Base-by-base conservation (phyloP, 768 basidiomycete genomes). In the Phaffia australis region DNA sequence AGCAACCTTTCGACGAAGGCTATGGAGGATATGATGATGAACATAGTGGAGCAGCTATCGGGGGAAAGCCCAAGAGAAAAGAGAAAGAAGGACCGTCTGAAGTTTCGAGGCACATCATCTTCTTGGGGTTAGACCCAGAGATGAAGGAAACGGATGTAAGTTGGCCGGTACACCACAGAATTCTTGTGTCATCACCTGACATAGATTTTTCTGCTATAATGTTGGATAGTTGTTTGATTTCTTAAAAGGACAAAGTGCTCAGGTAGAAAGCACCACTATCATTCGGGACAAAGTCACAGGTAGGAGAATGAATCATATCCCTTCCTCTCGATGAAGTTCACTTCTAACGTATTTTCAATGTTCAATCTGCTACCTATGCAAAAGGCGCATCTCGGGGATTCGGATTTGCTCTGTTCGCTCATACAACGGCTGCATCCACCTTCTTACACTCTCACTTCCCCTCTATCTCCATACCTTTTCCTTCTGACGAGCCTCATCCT, bases 281-380 rank as follows among this genome's bases (percentile, higher is more conserved):
- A 93, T 97, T 76, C 85, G 88, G 81, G 94, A 97, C 77, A 88
- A 88, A 84, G 82, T 84, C 83, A 87, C 94, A 83, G 92, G 92
- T 86, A 86, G 6, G 60, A 32, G 27, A 21, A 42, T 21, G 32
- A 1, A 2, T 27, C 48, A 23, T 3, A 83, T 87, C 88, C 82
- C 84, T 86, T 79, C 80, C 87, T 87, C 83, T 81, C 79, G 79
- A 80, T 79, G 83, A 80, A 79, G 81, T 80, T 80, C 79, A 78
- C 69, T 84, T 84, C 83, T 19, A 35, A 79, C 77, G 85, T 19
- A n/a, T 18, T 16, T 27, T 18, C 56, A 50, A 21, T 16, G 4
- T 25, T 1, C 47, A 9, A 8, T 8, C 29, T 46, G 29, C 57
- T 91, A 89, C 89, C 85, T 79, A 82, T 69, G 93, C 93, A 64